Evolutionary conservation across 2,329 filamentous ascomycete genomes (phyloP), one percentile per base, ranked within the genome.

Genomic region (Beauveria varroae): DNA sequence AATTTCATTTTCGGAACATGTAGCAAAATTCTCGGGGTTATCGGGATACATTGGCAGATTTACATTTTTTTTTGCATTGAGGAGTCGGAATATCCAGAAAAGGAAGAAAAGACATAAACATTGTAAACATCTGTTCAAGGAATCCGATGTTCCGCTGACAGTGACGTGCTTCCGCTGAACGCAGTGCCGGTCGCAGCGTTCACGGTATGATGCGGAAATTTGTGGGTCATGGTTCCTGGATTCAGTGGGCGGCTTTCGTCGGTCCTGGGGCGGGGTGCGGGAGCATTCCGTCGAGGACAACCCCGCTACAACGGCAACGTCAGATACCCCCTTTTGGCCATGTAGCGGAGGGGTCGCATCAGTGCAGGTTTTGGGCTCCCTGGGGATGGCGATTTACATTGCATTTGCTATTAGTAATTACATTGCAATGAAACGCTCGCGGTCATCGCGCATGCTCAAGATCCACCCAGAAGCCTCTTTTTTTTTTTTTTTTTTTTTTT

Each of bases 171-270:
- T 60, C 57, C 57, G 57, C 40, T 40, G 34, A 53, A 18, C 34
- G 18, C 34, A 37, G 34, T n/a, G 24, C 24, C 16, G n/a, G 16
- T 37, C n/a, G 20, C 30, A 40, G 18, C 16, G 14, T n/a, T 41
- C 5, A 22, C 56, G 53, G 52, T 18, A 51, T 49, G 44, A 26
- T 61, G 59, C 59, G 59, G 59, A 57, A 56, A 50, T 44, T 24
- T 51, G 28, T 50, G 50, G 58, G 30, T 6, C 43, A 3, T 44
- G 50, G 58, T 54, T 40, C 50, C 50, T 54, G 43, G 18, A 30
- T 52, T 52, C 16, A 18, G 34, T 34, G 10, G 52, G 40, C 60
- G 60, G 53, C 60, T 62, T 57, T 53, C 47, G 46, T 62, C 60
- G 60, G 60, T 52, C 37, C 20, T 57, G 34, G 18, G 53, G 44